Conservation (phyloP, 495 filamentous ascomycete species). For the Rhizodiscina lignyota region DNA sequence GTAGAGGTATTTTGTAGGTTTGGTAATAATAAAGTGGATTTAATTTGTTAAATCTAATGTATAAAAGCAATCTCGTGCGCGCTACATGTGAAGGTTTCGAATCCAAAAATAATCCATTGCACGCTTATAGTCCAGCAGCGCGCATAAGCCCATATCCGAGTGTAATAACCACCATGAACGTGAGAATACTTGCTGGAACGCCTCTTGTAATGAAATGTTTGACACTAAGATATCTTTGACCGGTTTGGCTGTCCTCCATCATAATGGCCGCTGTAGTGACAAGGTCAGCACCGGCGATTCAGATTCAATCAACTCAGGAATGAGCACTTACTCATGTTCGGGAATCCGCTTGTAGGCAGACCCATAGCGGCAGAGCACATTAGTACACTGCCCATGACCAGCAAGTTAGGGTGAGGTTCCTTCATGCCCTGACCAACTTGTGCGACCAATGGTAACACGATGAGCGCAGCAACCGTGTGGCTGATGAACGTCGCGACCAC, state of each 20-base stretch:
- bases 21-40: no score
- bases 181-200: slow-evolving; percentile 67
- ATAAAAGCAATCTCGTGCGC: no score
- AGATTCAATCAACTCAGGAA: slow-evolving; percentile 13
- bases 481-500: slow-evolving; percentile 97
- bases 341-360: slow-evolving; percentile 88
- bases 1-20: no score
- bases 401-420: slow-evolving; percentile 78
- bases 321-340: slow-evolving; percentile 84
- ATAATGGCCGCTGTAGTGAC: slow-evolving; percentile 69
- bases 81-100: no score
- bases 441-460: slow-evolving; percentile 80
- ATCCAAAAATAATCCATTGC: background rate
- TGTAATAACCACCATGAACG: slow-evolving; percentile 68
- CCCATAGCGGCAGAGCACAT: slow-evolving; percentile 70
- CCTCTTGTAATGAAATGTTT: slow-evolving; percentile 88
- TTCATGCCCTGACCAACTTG: slow-evolving; percentile 71
- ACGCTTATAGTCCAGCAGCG: slow-evolving; percentile 47
- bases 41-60: no score
- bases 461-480: slow-evolving; percentile 91
- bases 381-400: slow-evolving; percentile 71
- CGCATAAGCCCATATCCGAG: slow-evolving; percentile 79
- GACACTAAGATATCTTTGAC: slow-evolving; percentile 80
- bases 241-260: slow-evolving; percentile 88
- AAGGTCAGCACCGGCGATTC: slow-evolving; percentile 2